Evolutionary conservation across 2,329 filamentous ascomycete species (phyloP).

Genomic region (Tolypocladium tundrense): DNA sequence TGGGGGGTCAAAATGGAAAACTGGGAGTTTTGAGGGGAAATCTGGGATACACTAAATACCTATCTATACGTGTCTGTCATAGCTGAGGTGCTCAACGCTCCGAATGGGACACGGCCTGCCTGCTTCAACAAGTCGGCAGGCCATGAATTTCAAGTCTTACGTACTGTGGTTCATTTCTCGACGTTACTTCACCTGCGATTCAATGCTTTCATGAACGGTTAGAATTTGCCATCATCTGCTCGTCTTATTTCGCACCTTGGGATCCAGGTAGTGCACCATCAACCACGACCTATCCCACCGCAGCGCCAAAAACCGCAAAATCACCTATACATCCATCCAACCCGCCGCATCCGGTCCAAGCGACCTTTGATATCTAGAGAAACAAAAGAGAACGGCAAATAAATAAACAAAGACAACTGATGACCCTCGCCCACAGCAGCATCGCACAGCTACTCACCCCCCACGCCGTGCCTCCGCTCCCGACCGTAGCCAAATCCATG

Average conservation of each 20-base stretch:
- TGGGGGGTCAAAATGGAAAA: not conserved
- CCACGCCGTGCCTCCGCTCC: not conserved
- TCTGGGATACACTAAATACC: conserved; percentile 1
- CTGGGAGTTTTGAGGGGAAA: conserved; percentile 8
- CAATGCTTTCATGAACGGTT: not conserved
- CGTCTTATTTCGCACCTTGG: not conserved
- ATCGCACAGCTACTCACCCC: not conserved
- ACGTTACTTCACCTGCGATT: not conserved
- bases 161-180: not conserved
- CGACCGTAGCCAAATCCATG: not conserved
- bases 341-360: not conserved
- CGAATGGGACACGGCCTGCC: conserved; percentile 1
- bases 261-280: not conserved
- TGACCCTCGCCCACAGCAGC: not conserved
- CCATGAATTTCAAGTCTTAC: not conserved
- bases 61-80: not conserved
- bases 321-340: not conserved
- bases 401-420: accelerated
- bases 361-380: not conserved
- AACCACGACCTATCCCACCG: not conserved
- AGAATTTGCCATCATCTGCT: not conserved
- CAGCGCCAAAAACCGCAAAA: not conserved
- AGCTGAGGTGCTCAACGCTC: conserved; percentile 9
- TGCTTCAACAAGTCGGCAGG: conserved; percentile 8
- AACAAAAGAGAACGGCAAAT: not conserved